Evolutionary conservation across 441 rosid species (phyloP).

Genomic region (Jatropha podagrica): DNA sequence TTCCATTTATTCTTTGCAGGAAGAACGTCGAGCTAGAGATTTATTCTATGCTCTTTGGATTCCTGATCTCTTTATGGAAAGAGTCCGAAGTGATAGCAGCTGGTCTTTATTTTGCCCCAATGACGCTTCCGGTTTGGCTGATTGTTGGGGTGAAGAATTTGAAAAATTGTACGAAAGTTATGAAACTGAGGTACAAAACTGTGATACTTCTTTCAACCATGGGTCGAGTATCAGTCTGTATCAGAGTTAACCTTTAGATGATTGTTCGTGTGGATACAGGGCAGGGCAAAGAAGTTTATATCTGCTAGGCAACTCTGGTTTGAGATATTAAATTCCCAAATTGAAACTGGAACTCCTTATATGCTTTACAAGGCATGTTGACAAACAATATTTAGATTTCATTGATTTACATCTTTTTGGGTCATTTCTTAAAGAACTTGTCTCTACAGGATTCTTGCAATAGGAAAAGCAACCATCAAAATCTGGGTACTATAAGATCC

Average conservation of each 20-base stretch:
- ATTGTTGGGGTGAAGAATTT: slow-evolving; percentile 87
- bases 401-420: slow-evolving; percentile 37
- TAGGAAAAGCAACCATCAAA: slow-evolving; percentile 89
- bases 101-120: slow-evolving; percentile 92
- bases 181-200: slow-evolving; percentile 56
- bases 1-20: slow-evolving; percentile 41
- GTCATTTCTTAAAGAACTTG: slow-evolving; percentile 45
- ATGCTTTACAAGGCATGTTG: slow-evolving; percentile 45
- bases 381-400: not conserved
- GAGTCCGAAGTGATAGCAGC: slow-evolving; percentile 67
- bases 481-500: slow-evolving; percentile 83
- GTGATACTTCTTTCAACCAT: too few relatives aligned
- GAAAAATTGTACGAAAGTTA: slow-evolving; percentile 61
- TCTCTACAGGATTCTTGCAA: slow-evolving; percentile 77
- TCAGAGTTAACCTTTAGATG: not conserved
- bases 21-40: slow-evolving; percentile 84
- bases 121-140: slow-evolving; percentile 85
- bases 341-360: slow-evolving; percentile 92
- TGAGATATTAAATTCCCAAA: slow-evolving; percentile 72
- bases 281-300: slow-evolving; percentile 64
- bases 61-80: slow-evolving; percentile 91
- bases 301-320: slow-evolving; percentile 68
- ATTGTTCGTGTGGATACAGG: slow-evolving; percentile 30
- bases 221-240: not conserved
- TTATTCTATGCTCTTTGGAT: slow-evolving; percentile 89